These are phyloP conservation scores for Mycena latifolia DNA, from an alignment of 768 basidiomycete genomes.

Conservation along the genomic window DNA sequence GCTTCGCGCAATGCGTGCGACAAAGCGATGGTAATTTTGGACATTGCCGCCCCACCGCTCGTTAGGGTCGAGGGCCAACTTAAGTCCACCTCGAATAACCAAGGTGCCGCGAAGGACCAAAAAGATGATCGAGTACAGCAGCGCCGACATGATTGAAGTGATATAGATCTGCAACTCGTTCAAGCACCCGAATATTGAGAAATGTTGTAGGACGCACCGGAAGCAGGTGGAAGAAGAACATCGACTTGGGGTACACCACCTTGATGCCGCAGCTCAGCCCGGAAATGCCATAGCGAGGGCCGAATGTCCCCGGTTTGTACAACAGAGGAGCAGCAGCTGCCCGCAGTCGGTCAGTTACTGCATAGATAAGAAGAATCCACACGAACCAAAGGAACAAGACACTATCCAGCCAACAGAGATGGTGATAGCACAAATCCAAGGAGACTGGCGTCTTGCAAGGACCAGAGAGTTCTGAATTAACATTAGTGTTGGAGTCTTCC, in stretches of 20 bases:
- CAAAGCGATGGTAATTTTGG: slow-evolving; percentile 71
- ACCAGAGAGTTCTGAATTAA: slow-evolving; percentile 62
- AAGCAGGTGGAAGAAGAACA: slow-evolving; percentile 69
- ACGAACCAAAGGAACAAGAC: slow-evolving; percentile 63
- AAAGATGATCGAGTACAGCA: slow-evolving; percentile 73
- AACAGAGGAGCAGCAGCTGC: slow-evolving; percentile 54
- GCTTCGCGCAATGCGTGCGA: slow-evolving; percentile 70
- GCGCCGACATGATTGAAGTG: slow-evolving; percentile 64
- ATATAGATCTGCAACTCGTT: slow-evolving; percentile 64
- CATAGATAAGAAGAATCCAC: neutral
- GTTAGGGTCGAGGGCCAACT: slow-evolving; percentile 61
- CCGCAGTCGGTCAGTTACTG: slow-evolving; percentile 11
- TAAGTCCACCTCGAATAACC: slow-evolving; percentile 62
- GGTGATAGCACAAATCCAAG: slow-evolving; percentile 56
- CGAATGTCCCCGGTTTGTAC: slow-evolving; percentile 36
- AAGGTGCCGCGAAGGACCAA: slow-evolving; percentile 71
- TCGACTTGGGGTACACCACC: slow-evolving; percentile 51
- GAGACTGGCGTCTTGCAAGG: slow-evolving; percentile 64
- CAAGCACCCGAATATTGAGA: neutral
- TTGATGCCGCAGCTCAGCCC: slow-evolving; percentile 67
- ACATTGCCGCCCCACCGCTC: slow-evolving; percentile 55
- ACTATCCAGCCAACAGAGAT: slow-evolving; percentile 68
- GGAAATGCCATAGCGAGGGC: slow-evolving; percentile 64
- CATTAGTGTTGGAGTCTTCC: neutral
- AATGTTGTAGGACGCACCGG: slow-evolving; percentile 59